phyloP scores from a whole-genome alignment of 2,329 filamentous ascomycete genomes.

The Claviceps sp. region DNA sequence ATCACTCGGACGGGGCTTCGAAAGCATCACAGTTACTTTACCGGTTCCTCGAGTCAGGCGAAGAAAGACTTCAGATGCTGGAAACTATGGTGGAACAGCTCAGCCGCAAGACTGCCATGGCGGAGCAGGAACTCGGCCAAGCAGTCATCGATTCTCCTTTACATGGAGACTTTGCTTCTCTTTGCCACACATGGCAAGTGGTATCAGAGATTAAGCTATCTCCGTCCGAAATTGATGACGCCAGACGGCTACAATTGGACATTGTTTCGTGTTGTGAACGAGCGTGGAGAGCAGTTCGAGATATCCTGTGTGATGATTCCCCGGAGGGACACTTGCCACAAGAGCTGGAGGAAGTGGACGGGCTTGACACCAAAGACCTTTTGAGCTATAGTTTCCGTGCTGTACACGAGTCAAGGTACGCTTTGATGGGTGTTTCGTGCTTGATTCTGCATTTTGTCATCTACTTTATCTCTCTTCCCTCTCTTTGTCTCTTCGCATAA shows the following conservation, averaged over 20 bases:
- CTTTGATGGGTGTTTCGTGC: not conserved
- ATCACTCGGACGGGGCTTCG: slow-evolving; percentile 85
- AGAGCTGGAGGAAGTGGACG: slow-evolving; percentile 58
- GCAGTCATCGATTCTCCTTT: slow-evolving; percentile 55
- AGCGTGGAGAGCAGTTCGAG: slow-evolving; percentile 66
- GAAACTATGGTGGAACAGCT: slow-evolving; percentile 45
- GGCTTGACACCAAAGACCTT: slow-evolving; percentile 72
- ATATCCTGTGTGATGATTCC: slow-evolving; percentile 81
- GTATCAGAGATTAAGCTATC: slow-evolving; percentile 28
- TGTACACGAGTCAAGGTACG: slow-evolving; percentile 81
- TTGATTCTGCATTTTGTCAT: not conserved
- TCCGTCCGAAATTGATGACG: slow-evolving; percentile 19
- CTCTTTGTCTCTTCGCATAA: not conserved
- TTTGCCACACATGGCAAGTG: slow-evolving; percentile 44
- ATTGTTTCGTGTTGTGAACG: slow-evolving; percentile 47
- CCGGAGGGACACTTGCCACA: slow-evolving; percentile 78
- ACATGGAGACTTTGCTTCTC: slow-evolving; percentile 55
- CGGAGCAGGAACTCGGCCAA: slow-evolving; percentile 49
- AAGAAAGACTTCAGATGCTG: slow-evolving; percentile 37
- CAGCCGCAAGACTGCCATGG: slow-evolving; percentile 49
- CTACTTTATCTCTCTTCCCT: no score
- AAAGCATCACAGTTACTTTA: slow-evolving; percentile 60
- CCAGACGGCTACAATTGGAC: slow-evolving; percentile 34
- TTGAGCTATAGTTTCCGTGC: slow-evolving; percentile 92
- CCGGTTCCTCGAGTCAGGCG: slow-evolving; percentile 33